Evolutionary conservation across 176 grass and related monocot genomes (phyloP), one percentile per base, ranked within the genome.

Genomic region (Ensete glaucum): DNA sequence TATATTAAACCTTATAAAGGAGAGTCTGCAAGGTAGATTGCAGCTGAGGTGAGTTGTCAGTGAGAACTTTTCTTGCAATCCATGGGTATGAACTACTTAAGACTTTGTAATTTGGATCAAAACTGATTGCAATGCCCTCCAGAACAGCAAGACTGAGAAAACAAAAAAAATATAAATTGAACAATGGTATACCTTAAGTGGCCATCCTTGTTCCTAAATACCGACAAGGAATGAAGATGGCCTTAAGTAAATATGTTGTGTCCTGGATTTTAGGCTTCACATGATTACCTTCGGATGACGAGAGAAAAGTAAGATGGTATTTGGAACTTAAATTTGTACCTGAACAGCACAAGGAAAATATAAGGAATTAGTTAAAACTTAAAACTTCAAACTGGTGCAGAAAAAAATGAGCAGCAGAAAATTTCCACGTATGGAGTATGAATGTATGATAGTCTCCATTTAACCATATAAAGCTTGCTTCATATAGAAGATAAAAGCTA

Each of bases 31-130:
- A 84, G 65, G 88, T 87, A 78, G 90, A 83, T 82, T 73, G 83
- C 62, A 97, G 94, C 24, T 97, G 88, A 64, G 94, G 88, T 81
- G 94, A 97, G 76, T 64, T 88, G 50, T 97, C 90, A 53, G 94
- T 97, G 66, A 97, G 87, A 90, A 97, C 94, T 85, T 97, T 97
- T 88, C 90, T 92, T 80, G 94, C 94, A 85, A 97, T 93, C 94
- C 94, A 97, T 68, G 94, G 94, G 78, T 97, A 97, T 67, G 94
- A 97, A 81, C 90, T 97, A 75, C 90, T 80, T 74, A 97, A 82
- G 52, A 97, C 94, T 86, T 97, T 97, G 76, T 97, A 97, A 78
- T 93, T 89, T 82, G 90, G 89, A 85, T 93, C 80, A 19, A 97
- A 93, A 72, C 90, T 82, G 49, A 97, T 83, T 62, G 94, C 94